Evolutionary conservation across 805 yeast species (phyloP).

Genomic region (Yamadazyma phyllophila): DNA sequence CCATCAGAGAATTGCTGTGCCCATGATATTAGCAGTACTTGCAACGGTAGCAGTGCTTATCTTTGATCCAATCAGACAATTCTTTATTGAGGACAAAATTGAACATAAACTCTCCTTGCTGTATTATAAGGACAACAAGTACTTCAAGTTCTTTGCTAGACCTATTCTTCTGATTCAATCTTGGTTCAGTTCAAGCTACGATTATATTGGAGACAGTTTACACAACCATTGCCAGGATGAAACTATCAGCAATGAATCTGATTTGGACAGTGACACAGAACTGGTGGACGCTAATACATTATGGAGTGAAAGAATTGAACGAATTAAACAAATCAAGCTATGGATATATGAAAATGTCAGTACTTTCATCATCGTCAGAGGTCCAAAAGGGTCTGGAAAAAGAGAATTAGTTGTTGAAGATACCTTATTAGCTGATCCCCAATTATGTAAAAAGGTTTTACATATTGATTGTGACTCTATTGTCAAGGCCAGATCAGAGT

Average conservation of each 20-base stretch:
- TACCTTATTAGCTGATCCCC: slow-evolving; percentile 54
- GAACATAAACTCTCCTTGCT: slow-evolving; percentile 55
- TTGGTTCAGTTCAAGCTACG: slow-evolving; percentile 33
- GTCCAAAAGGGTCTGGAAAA: slow-evolving; percentile 97
- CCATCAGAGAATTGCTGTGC: slow-evolving; percentile 83
- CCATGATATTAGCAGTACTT: slow-evolving; percentile 70
- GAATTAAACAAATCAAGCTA: slow-evolving; percentile 63
- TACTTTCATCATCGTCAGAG: slow-evolving; percentile 84
- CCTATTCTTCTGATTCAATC: slow-evolving; percentile 26
- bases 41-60: slow-evolving; percentile 81
- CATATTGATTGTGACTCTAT: slow-evolving; percentile 77
- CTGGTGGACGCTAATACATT: slow-evolving; percentile 31
- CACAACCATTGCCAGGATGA: slow-evolving; percentile 13
- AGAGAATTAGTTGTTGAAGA: slow-evolving; percentile 70
- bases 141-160: slow-evolving; percentile 22
- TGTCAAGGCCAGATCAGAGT: slow-evolving; percentile 71
- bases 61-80: slow-evolving; percentile 91
- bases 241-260: slow-evolving; percentile 16
- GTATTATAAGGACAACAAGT: slow-evolving; percentile 37
- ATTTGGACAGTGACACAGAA: slow-evolving; percentile 9
- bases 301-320: slow-evolving; percentile 72
- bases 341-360: slow-evolving; percentile 89
- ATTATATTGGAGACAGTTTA: slow-evolving; percentile 32
- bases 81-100: slow-evolving; percentile 71
- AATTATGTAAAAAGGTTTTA: slow-evolving; percentile 46